These are phyloP conservation scores for Paecilomyces formosus DNA, from an alignment of 2,329 filamentous ascomycete genomes.

Conservation along the genomic window DNA sequence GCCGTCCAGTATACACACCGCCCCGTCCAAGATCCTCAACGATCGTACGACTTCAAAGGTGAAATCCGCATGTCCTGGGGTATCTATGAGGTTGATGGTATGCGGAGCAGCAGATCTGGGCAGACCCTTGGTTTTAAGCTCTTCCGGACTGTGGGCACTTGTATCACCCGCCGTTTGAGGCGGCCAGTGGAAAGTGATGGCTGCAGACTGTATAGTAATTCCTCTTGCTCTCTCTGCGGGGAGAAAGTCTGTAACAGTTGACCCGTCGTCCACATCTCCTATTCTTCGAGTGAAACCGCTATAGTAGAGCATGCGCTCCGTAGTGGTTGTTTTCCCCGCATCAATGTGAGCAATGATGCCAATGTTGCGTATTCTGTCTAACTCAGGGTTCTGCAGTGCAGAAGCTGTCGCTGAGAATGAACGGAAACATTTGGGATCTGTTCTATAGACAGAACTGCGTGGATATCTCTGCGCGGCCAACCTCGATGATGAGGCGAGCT, in stretches of 20 bases:
- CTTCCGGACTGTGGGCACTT: constrained; percentile 10
- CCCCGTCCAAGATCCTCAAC: constrained; percentile 77
- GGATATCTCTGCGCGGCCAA: constrained; percentile 1
- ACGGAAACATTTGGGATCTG: constrained; percentile 3
- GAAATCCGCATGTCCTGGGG: constrained; percentile 94
- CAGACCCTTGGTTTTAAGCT: constrained; percentile 27
- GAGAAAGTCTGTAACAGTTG: constrained; percentile 94
- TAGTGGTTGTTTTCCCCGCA: constrained; percentile 97
- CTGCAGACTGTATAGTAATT: constrained; percentile 96
- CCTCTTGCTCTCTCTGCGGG: constrained; percentile 85
- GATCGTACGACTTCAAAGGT: constrained; percentile 94
- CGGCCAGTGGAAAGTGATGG: constrained; percentile 93
- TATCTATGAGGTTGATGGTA: constrained; percentile 88
- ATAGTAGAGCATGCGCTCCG: constrained; percentile 97
- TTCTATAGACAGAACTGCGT: background rate
- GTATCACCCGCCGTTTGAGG: constrained; percentile 30
- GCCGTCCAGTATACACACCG: constrained; percentile 86
- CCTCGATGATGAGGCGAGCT: constrained; percentile 4
- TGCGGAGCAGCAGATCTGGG: constrained; percentile 51
- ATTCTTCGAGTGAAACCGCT: constrained; percentile 82
- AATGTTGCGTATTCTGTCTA: constrained; percentile 77
- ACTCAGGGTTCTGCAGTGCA: constrained; percentile 19
- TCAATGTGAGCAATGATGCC: constrained; percentile 98
- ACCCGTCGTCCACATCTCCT: constrained; percentile 93
- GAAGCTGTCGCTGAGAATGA: constrained; percentile 21